phyloP scores from a whole-genome alignment of 2,329 filamentous ascomycete genomes.

The Hirsutella minnesotensis region DNA sequence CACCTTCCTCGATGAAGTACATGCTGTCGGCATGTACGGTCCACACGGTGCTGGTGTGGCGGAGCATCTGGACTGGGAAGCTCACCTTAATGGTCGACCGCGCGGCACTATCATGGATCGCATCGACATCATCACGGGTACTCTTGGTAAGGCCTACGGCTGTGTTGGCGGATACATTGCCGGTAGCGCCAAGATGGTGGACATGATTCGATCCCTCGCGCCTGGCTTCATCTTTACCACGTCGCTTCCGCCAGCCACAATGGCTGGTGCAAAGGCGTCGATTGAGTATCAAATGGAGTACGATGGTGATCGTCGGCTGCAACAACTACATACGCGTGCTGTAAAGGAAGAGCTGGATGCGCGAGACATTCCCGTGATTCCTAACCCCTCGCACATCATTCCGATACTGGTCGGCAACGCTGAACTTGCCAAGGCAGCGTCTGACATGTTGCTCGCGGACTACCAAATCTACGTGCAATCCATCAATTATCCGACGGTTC shows the following conservation, averaged over 20 bases:
- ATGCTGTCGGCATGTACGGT: constrained; percentile 98
- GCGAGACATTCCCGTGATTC: constrained; percentile 88
- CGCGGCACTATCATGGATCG: constrained; percentile 86
- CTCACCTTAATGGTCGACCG: constrained; percentile 63
- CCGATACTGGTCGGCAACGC: constrained; percentile 91
- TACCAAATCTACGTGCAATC: constrained; percentile 95
- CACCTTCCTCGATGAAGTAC: constrained; percentile 96
- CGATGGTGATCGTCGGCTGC: constrained; percentile 75
- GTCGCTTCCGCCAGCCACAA: constrained; percentile 86
- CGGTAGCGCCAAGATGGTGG: constrained; percentile 73
- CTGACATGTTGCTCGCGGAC: constrained; percentile 79
- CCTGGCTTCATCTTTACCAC: constrained; percentile 99
- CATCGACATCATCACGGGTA: constrained; percentile 95
- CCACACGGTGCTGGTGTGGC: constrained; percentile 91
- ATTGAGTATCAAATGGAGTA: constrained; percentile 90
- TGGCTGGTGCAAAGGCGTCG: constrained; percentile 84
- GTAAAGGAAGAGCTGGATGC: constrained; percentile 75
- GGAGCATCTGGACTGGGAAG: constrained; percentile 91
- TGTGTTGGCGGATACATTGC: constrained; percentile 98
- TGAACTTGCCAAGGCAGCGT: constrained; percentile 81
- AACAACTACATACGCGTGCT: constrained; percentile 91
- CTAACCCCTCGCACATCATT: constrained; percentile 93
- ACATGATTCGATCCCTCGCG: constrained; percentile 86
- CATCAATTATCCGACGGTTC: constrained; percentile 98
- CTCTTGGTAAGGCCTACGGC: constrained; percentile 93